A percentile compares a stretch with the other conserved stretches of the same genome.
These are phyloP conservation scores for Opeltia flavorubescens DNA, from an alignment of 495 filamentous ascomycete genomes.

Conservation along the genomic window DNA sequence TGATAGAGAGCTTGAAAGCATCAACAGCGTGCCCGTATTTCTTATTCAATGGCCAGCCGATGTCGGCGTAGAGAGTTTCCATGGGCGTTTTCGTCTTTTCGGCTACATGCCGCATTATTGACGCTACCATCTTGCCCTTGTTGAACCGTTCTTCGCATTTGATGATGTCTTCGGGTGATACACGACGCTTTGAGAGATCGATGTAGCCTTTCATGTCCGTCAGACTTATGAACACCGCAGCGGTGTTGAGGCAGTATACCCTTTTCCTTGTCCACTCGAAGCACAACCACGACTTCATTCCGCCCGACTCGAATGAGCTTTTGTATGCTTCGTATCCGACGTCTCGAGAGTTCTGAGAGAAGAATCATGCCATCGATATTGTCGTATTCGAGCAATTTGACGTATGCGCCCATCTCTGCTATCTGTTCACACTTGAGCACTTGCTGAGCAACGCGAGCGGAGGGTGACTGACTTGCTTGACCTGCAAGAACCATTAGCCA, in stretches of 20 bases:
- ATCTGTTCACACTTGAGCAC: conserved; percentile 44
- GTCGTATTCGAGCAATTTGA: conserved; percentile 98
- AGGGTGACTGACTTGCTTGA: conserved; percentile 59
- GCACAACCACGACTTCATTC: conserved; percentile 95
- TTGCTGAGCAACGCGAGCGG: conserved; percentile 3
- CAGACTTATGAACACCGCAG: neutral
- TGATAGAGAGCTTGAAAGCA: conserved; percentile 97
- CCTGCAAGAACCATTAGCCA: conserved; percentile 8
- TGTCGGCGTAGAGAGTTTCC: conserved; percentile 80
- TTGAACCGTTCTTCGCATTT: conserved; percentile 99
- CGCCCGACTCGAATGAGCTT: conserved; percentile 96
- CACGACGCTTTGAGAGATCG: conserved; percentile 94
- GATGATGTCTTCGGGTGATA: conserved; percentile 91
- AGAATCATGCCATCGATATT: conserved; percentile 99
- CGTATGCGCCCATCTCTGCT: conserved; percentile 98
- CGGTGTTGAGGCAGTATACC: conserved; percentile 30
- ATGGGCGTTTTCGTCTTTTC: conserved; percentile 92
- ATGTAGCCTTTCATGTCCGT: conserved; percentile 56
- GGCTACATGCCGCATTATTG: conserved; percentile 93
- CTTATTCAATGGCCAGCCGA: conserved; percentile 94
- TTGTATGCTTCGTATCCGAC: conserved; percentile 95
- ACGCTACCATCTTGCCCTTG: conserved; percentile 98
- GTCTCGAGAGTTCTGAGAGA: conserved; percentile 85
- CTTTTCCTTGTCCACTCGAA: conserved; percentile 98
- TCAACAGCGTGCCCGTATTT: conserved; percentile 94